Percentiles rank a stretch among this genome's conserved stretches.
Conservation (phyloP, 2,329 filamentous ascomycete species). For the Sphaerulina musiva region DNA sequence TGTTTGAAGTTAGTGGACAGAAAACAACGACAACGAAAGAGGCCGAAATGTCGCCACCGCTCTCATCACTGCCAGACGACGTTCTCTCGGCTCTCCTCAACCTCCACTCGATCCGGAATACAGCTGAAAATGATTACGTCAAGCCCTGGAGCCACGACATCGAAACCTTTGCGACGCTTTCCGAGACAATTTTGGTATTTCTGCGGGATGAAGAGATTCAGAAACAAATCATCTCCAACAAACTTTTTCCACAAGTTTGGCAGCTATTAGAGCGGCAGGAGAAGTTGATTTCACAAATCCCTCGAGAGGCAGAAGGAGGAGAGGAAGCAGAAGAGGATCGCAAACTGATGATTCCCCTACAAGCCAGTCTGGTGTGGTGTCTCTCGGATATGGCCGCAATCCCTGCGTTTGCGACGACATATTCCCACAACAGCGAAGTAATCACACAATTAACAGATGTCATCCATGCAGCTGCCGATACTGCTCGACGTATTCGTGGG, state of each 20-base stretch:
- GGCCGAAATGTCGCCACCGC: conserved; percentile 1
- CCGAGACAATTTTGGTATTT: conserved; percentile 25
- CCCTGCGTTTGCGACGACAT: conserved; percentile 16
- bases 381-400: conserved; percentile 29
- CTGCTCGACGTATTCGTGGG: background rate
- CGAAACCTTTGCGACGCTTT: conserved; percentile 22
- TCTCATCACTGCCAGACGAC: conserved; percentile 11
- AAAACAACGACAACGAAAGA: conserved; percentile 4
- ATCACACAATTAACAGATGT: background rate
- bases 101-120: conserved; percentile 12
- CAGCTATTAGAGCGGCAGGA: conserved; percentile 16
- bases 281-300: background rate
- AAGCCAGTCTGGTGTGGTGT: conserved; percentile 28
- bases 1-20: conserved; percentile 27
- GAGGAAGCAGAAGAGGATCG: conserved; percentile 1
- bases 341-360: conserved; percentile 4
- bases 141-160: conserved; percentile 1
- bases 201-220: conserved; percentile 25
- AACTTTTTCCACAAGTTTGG: conserved; percentile 20
- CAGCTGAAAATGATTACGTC: background rate
- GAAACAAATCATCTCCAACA: conserved; percentile 15
- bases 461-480: conserved; percentile 2
- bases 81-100: conserved; percentile 11
- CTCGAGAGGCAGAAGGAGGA: background rate
- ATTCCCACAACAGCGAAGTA: conserved; percentile 5